Conservation (phyloP, 768 basidiomycete species). For the Tulasnella sp. region DNA sequence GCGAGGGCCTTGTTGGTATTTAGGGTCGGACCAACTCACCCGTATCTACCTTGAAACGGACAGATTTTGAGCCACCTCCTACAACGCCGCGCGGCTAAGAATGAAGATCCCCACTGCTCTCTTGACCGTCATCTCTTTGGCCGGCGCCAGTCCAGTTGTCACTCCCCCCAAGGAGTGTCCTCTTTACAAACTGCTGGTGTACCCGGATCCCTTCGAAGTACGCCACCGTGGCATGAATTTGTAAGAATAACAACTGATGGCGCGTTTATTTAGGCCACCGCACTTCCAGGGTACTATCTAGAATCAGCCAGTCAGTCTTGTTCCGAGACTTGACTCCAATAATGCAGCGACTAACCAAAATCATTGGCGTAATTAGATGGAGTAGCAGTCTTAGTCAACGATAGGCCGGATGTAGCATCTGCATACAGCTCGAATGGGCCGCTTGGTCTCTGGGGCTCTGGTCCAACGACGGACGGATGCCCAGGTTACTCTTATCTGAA, state of each 20-base stretch:
- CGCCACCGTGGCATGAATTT: background rate
- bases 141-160: background rate
- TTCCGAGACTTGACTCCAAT: background rate
- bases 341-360: background rate
- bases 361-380: background rate
- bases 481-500: background rate
- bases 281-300: background rate
- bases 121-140: background rate
- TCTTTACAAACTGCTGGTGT: background rate
- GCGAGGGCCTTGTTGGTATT: background rate
- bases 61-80: background rate
- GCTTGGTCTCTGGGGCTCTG: background rate
- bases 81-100: background rate
- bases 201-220: background rate
- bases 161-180: background rate
- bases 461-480: background rate
- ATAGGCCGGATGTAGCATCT: background rate
- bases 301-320: background rate
- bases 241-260: background rate
- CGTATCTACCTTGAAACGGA: background rate
- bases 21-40: background rate
- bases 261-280: background rate
- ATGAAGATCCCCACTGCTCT: background rate
- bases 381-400: background rate
- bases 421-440: background rate